Evolutionary conservation across 1,139 yeast species (phyloP).

Genomic region (Petasospora fabianii): DNA sequence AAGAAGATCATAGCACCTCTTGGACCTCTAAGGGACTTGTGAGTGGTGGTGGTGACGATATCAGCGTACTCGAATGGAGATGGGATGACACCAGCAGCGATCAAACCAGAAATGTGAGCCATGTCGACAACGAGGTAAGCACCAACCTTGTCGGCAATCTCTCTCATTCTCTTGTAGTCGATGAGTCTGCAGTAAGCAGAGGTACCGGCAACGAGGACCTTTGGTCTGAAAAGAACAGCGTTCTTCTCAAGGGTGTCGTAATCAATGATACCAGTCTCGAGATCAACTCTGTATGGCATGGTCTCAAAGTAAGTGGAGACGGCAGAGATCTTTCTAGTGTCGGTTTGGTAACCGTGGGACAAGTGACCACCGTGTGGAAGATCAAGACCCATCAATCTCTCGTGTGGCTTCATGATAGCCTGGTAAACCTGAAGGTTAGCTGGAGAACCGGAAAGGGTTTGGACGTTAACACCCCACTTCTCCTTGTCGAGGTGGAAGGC

Average conservation of each 20-base stretch:
- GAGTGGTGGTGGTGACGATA: constrained; percentile 97
- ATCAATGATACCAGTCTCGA: constrained; percentile 89
- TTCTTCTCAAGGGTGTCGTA: constrained; percentile 91
- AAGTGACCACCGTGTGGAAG: constrained; percentile 98
- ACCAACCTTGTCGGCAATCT: constrained; percentile 94
- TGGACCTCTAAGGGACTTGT: constrained; percentile 97
- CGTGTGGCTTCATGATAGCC: constrained; percentile 92
- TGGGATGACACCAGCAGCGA: constrained; percentile 95
- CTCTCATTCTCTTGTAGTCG: constrained; percentile 94
- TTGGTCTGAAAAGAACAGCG: constrained; percentile 89
- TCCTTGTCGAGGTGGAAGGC: constrained; percentile 79
- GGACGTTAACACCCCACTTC: constrained; percentile 98
- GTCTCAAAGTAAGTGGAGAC: constrained; percentile 96
- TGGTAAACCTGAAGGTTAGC: constrained; percentile 96
- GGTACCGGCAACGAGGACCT: constrained; percentile 94
- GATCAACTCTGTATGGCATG: constrained; percentile 95
- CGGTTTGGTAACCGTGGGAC: constrained; percentile 98
- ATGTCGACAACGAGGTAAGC: constrained; percentile 95
- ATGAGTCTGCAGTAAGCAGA: constrained; percentile 95
- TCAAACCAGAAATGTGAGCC: constrained; percentile 97
- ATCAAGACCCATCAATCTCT: constrained; percentile 94
- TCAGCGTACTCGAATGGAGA: constrained; percentile 96
- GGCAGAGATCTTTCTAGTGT: constrained; percentile 89
- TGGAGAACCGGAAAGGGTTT: constrained; percentile 93
- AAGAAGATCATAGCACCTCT: constrained; percentile 99